Conservation (phyloP, 1,284 basidiomycete genomes). For the Rhodofomes roseus region DNA sequence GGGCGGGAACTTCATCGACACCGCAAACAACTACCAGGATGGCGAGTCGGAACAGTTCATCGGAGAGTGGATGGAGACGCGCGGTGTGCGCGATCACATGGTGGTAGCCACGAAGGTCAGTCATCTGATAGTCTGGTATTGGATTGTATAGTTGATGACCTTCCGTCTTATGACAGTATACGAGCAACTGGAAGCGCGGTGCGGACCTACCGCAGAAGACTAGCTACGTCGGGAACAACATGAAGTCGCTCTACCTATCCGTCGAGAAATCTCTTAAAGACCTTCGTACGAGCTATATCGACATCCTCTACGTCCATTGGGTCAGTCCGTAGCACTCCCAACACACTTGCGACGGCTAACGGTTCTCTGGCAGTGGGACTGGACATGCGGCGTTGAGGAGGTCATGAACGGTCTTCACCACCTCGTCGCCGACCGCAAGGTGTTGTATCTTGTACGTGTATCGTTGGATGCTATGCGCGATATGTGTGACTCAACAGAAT, state of each 20-base stretch:
- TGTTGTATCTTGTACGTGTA: constrained; percentile 39
- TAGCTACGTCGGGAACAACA: constrained; percentile 45
- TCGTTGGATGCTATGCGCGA: neutral
- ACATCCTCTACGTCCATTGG: constrained; percentile 52
- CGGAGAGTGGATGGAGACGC: constrained; percentile 40
- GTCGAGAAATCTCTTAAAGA: constrained; percentile 49
- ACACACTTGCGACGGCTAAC: neutral
- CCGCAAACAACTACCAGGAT: constrained; percentile 37
- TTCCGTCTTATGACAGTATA: constrained; percentile 3
- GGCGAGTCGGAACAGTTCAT: constrained; percentile 28
- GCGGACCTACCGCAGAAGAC: constrained; percentile 30
- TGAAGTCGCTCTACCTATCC: constrained; percentile 41
- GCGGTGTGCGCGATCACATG: constrained; percentile 36
- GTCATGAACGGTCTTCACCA: constrained; percentile 47
- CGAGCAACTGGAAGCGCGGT: constrained; percentile 13
- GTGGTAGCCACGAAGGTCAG: constrained; percentile 38
- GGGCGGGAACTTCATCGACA: constrained; percentile 29
- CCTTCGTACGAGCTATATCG: constrained; percentile 52
- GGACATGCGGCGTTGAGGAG: constrained; percentile 41
- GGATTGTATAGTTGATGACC: neutral
- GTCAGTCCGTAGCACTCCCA: constrained; percentile 4
- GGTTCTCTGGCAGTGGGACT: constrained; percentile 33
- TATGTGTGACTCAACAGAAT: neutral
- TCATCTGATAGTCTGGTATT: neutral
- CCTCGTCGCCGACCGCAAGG: constrained; percentile 39